Percentiles rank a stretch among this genome's conserved stretches.
These are phyloP conservation scores for Ajuga chamaepitys DNA, from an alignment of 257 asterid genomes.

Conservation along the genomic window DNA sequence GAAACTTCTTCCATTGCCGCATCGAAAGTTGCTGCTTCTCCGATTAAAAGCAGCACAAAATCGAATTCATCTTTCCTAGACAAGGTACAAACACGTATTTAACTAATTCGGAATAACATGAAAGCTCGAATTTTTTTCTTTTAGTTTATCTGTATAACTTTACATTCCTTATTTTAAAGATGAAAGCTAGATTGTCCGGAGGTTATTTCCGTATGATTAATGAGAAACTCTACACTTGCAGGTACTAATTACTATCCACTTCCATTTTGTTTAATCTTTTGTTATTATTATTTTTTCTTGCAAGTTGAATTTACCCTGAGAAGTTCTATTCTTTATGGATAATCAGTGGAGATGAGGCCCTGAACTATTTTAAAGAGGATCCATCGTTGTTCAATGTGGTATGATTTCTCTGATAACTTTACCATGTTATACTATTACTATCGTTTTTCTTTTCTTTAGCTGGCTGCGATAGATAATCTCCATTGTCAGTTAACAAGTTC, in stretches of 20 bases:
- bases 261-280: background rate
- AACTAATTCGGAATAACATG: background rate
- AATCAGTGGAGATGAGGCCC: slow-evolving; percentile 82
- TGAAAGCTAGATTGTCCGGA: slow-evolving; percentile 82
- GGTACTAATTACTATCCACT: slow-evolving; percentile 33
- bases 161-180: slow-evolving; percentile 26
- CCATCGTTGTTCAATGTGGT: slow-evolving; percentile 82
- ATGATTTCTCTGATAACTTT: slow-evolving; percentile 18
- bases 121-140: background rate
- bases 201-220: slow-evolving; percentile 92
- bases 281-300: background rate
- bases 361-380: slow-evolving; percentile 66
- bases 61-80: slow-evolving; percentile 59
- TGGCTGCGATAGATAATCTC: background rate
- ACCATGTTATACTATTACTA: background rate
- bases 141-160: background rate
- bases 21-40: slow-evolving; percentile 19
- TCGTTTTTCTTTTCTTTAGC: background rate
- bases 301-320: no score
- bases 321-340: background rate
- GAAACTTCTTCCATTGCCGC: slow-evolving; percentile 12
- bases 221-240: slow-evolving; percentile 95
- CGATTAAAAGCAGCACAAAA: slow-evolving; percentile 31
- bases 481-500: background rate
- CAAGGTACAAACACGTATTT: slow-evolving; percentile 32